Base-by-base conservation (phyloP, 148 eudicot genomes). In the Diospyros lotus region DNA sequence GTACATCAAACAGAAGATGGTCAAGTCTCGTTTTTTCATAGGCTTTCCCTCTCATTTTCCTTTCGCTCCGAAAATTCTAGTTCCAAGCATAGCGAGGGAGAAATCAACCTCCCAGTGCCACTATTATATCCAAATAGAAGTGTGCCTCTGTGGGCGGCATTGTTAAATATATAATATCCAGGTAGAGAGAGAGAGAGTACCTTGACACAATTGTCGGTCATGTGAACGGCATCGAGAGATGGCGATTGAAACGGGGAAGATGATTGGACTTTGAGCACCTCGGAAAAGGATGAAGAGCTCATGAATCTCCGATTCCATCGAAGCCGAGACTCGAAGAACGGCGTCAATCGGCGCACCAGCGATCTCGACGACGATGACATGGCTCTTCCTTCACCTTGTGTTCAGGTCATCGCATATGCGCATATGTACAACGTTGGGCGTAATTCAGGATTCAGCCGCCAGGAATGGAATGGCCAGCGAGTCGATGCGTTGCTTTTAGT, bases 121-220 rank as follows among this genome's bases (percentile, higher is more conserved):
- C 28, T 28, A 28, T 28, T 28, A 28, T 28, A 28, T 28, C 28
- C 28, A 28, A 28, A 28, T 28, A 28, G 28, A 28, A 28, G 28
- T 28, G 28, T 28, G 28, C 28, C 28, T 28, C 28, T 28, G 28
- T 48, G 52, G 8, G 52, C 52, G 52, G 52, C 8, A 48, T 48
- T 48, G 52, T 48, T 48, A 48, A 4, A 48, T 48, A 48, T 48
- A 8, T 48, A 48, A 28, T 28, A 28, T 28, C 28, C 52, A 48
- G 4, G 4, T 48, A 48, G 52, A 51, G 0, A 6, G 5, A 73
- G 67, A 74, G 64, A 73, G 51, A 74, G 44, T 86, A 92, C 97
- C 88, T 82, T 79, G 70, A 92, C 80, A 75, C 93, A 92, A 80
- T 51, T 89, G 42, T 90, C 93, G 14, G 95, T 88, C 76, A 92